Base-by-base conservation (phyloP, 768 basidiomycete species). In the Collybia mongolica region DNA sequence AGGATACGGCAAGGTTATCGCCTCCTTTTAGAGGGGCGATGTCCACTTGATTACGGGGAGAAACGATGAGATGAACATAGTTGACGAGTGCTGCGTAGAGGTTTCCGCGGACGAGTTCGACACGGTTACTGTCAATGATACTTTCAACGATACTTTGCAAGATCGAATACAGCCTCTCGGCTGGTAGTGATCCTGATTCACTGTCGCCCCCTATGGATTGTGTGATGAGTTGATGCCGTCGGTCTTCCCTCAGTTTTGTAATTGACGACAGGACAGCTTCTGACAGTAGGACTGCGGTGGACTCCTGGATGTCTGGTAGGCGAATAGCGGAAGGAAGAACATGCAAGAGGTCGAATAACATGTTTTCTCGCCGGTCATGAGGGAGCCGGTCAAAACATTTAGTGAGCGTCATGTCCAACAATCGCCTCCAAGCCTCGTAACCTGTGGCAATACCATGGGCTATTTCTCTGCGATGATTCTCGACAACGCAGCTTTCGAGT, bases 61-160 rank as follows among this genome's bases (percentile, higher is more conserved):
- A 70, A 18, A 73, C 61, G 41, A 89, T 72, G n/a, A 96, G 79
- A 60, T 94, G 87, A 37, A 96, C 70, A 61, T 93, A 95, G 67
- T 96, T 96, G 69, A 92, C 83, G 50, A 98, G 72, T 4, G 90
- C 75, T 3, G 93, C 92, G 65, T 96, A 98, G n/a, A 98, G 74
- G 63, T 98, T 98, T 6, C 96, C 96, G 20, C 95, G 86, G 15
- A 94, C 88, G 44, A 91, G 75, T 62, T 96, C 93, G 22, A 88
- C 80, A 11, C 84, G 86, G 52, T 87, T 90, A 52, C 80, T 86
- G 53, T 88, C 84, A 50, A 87, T 60, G 48, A 94, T 79, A 42
- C 85, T 87, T 46, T 91, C 84, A 46, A 97, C 65, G 23, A 93
- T 73, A 54, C 76, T 82, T 39, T 85, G 82, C 9, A 98, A 75